phyloP scores from a whole-genome alignment of 2,329 filamentous ascomycete genomes.

The Ramularia endophylla region DNA sequence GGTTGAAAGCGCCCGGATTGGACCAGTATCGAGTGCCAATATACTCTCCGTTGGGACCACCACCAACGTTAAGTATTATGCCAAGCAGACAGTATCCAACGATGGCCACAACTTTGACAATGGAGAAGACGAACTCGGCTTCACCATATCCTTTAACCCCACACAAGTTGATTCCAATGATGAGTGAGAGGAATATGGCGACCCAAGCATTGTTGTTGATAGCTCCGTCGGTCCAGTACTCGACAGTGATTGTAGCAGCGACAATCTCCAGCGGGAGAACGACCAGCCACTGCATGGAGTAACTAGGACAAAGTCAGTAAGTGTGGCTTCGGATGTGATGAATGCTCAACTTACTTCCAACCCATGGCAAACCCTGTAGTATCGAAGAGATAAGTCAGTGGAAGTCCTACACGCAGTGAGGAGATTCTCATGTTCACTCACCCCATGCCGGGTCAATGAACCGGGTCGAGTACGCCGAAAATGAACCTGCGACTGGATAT shows the following conservation, averaged over 20 bases:
- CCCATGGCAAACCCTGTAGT: slow-evolving; percentile 30
- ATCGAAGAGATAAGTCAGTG: no score
- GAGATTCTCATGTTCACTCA: no score
- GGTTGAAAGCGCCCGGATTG: slow-evolving; percentile 35
- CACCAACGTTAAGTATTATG: slow-evolving; percentile 54
- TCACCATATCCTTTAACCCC: slow-evolving; percentile 32
- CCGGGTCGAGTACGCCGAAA: slow-evolving; percentile 30
- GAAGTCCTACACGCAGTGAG: no score
- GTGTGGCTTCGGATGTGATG: slow-evolving; percentile 1
- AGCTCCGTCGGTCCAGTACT: slow-evolving; percentile 26
- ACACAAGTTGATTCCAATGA: slow-evolving; percentile 29
- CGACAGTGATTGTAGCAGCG: slow-evolving; percentile 28
- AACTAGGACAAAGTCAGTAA: slow-evolving; percentile 18
- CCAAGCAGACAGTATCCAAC: slow-evolving; percentile 60
- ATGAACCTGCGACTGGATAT: slow-evolving; percentile 32
- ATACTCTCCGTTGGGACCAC: slow-evolving; percentile 50
- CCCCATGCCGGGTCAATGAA: slow-evolving; percentile 33
- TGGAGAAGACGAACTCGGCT: slow-evolving; percentile 32
- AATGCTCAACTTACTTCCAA: slow-evolving; percentile 25
- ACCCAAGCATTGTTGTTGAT: slow-evolving; percentile 30
- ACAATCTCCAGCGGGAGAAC: slow-evolving; percentile 31
- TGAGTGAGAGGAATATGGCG: slow-evolving; percentile 29
- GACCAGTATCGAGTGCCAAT: slow-evolving; percentile 52
- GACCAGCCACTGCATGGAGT: slow-evolving; percentile 31
- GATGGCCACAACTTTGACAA: slow-evolving; percentile 40